Base-by-base conservation (phyloP, 306 rosid species). In the Sechiopsis laciniata region DNA sequence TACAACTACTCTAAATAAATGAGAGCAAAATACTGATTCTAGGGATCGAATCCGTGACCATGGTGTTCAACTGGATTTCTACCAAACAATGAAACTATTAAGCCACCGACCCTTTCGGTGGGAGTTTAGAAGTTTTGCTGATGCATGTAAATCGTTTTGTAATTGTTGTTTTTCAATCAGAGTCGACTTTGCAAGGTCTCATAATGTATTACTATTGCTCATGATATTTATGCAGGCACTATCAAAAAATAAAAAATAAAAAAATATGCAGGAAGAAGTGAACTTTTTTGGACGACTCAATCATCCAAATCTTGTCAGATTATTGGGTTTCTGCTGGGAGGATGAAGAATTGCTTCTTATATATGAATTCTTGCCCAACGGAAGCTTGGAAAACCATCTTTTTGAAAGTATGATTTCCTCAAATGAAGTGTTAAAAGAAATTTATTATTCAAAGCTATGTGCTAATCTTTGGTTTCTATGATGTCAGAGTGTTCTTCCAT, bases 311-410 rank as follows among this genome's bases (percentile, higher is more conserved):
- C 77, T 94, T 73, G 97, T 94, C 29, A 90, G 67, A 81, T 82
- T 94, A 57, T 72, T 90, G 70, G 98, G 98, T 63, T 90, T 83
- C 67, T 94, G 96, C 61, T 76, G 82, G 84, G 89, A 94, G 9
- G 87, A 78, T 19, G 71, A 50, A 45, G 96, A 89, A 68, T 82
- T 94, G 52, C 98, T 94, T 10, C 98, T 94, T 77, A 94, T 90
- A 51, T 94, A 94, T 56, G 97, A 94, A 83, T 94, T 82, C 83
- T 80, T 94, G 96, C 82, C 78, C 57, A 87, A 42, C 75, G 98
- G 98, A 66, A 94, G 97, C 86, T 85, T 94, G 88, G 97, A 94
- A 85, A 86, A 79, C 74, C 96, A 90, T 80, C 96, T 94, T 20
- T 90, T 94, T 70, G 77, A 92, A 88, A 86, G 98, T 94, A 89